Conservation (phyloP, 2,329 filamentous ascomycete species). For the Didymosphaeria variabile region DNA sequence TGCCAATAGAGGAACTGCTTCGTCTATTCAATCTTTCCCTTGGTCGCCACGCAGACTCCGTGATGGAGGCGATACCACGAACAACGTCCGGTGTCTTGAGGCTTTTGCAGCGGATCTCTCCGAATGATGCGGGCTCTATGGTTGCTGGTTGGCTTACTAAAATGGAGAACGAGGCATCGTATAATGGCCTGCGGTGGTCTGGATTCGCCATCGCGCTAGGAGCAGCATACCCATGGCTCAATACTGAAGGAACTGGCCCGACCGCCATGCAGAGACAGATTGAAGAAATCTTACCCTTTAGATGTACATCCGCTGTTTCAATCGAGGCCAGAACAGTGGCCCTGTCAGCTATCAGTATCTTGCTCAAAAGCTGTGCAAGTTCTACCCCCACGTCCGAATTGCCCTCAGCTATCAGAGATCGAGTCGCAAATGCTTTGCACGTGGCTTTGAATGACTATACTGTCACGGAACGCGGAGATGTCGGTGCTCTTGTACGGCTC, state of each 20-base stretch:
- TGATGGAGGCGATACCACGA: constrained; percentile 40
- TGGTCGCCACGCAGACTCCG: constrained; percentile 44
- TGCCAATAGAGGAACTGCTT: constrained; percentile 30
- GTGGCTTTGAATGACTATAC: constrained; percentile 84
- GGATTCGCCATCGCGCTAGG: constrained; percentile 57
- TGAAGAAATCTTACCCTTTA: constrained; percentile 46
- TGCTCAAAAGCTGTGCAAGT: constrained; percentile 33
- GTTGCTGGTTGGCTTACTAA: constrained; percentile 40
- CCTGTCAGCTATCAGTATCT: constrained; percentile 49
- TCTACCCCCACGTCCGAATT: constrained; percentile 2
- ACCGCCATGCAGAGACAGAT: constrained; percentile 35
- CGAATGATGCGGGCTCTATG: constrained; percentile 24
- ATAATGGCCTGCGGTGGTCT: constrained; percentile 51
- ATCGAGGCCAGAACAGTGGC: constrained; percentile 58
- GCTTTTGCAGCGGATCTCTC: constrained; percentile 26
- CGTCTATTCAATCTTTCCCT: constrained; percentile 46
- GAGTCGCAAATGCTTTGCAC: constrained; percentile 43
- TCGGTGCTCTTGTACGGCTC: constrained; percentile 85
- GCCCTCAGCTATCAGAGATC: constrained; percentile 25
- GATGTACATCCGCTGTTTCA: constrained; percentile 47
- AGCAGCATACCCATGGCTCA: constrained; percentile 38
- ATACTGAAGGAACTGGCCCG: not conserved
- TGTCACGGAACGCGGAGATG: constrained; percentile 85
- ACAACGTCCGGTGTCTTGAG: constrained; percentile 32
- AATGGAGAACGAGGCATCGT: constrained; percentile 49